Percentiles rank a stretch among this genome's conserved stretches.
phyloP scores from a whole-genome alignment of 768 basidiomycete genomes.

The Naganishia vishniacii region DNA sequence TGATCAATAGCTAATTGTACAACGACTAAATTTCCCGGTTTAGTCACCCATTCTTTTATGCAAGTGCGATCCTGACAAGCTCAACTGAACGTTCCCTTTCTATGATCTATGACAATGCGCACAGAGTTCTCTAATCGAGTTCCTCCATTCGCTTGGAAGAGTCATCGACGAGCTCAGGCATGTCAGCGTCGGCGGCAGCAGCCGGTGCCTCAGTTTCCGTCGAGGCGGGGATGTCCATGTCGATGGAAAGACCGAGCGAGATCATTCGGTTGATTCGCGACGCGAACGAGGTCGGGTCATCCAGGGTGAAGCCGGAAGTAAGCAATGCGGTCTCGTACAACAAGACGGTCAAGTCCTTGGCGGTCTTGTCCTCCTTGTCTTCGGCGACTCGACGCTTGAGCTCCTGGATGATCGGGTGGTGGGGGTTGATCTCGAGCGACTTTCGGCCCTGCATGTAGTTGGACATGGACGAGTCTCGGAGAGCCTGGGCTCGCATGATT shows the following conservation, averaged over 20 bases:
- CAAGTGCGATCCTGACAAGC: not conserved
- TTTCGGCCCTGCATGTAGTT: slow-evolving; percentile 99
- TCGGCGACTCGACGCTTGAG: slow-evolving; percentile 90
- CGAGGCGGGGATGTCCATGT: slow-evolving; percentile 55
- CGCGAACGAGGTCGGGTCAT: slow-evolving; percentile 89
- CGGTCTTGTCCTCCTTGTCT: slow-evolving; percentile 98
- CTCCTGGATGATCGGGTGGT: slow-evolving; percentile 89
- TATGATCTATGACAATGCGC: slow-evolving; percentile 6
- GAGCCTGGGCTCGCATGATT: slow-evolving; percentile 93
- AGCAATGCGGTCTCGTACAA: slow-evolving; percentile 89
- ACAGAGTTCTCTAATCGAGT: slow-evolving; percentile 54
- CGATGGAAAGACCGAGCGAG: slow-evolving; percentile 55
- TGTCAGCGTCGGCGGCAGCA: slow-evolving; percentile 23
- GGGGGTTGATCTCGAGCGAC: slow-evolving; percentile 92
- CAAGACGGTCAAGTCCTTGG: slow-evolving; percentile 89
- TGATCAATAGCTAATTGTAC: slow-evolving; percentile 10
- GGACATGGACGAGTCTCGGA: slow-evolving; percentile 93
- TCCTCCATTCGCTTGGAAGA: slow-evolving; percentile 70
- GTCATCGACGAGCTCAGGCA: slow-evolving; percentile 28
- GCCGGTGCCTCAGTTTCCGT: slow-evolving; percentile 61
- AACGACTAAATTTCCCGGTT: slow-evolving; percentile 18
- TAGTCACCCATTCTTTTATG: slow-evolving; percentile 17
- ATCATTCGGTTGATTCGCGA: slow-evolving; percentile 98
- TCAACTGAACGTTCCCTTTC: not conserved
- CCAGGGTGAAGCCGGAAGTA: slow-evolving; percentile 69